phyloP scores from a whole-genome alignment of 1,284 basidiomycete species.

The Ceratobasidium sp. region DNA sequence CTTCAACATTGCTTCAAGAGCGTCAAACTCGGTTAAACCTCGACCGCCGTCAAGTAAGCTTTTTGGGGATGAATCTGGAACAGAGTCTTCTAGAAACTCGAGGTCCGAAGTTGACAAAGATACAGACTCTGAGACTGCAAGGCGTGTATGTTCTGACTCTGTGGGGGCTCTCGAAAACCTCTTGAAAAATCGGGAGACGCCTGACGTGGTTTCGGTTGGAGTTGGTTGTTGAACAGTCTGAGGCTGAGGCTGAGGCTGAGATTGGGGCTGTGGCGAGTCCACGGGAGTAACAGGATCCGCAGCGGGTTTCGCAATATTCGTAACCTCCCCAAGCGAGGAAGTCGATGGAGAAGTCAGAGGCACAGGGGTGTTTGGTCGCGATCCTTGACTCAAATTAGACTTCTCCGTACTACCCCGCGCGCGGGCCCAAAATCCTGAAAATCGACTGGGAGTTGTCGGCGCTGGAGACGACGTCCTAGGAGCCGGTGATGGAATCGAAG shows the following conservation, averaged over 20 bases:
- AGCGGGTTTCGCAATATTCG: constrained; percentile 23
- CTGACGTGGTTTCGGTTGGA: constrained; percentile 15
- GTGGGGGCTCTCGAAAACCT: constrained; percentile 27
- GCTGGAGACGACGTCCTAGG: constrained; percentile 18
- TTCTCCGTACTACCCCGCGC: constrained; percentile 31
- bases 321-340: constrained; percentile 30
- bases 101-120: constrained; percentile 27
- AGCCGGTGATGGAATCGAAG: neutral
- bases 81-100: constrained; percentile 40
- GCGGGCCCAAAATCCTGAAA: constrained; percentile 41
- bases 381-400: constrained; percentile 23
- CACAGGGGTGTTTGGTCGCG: constrained; percentile 34
- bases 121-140: constrained; percentile 36
- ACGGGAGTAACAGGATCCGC: constrained; percentile 7
- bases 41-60: constrained; percentile 35
- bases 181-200: constrained; percentile 42
- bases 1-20: constrained; percentile 37
- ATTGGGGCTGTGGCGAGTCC: constrained; percentile 8
- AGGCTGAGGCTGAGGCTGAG: neutral
- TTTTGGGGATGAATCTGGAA: constrained; percentile 23
- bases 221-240: neutral
- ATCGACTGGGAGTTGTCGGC: constrained; percentile 20
- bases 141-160: constrained; percentile 23
- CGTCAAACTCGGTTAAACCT: constrained; percentile 36
- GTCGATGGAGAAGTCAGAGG: constrained; percentile 40